Base-by-base conservation (phyloP, 2,329 filamentous ascomycete genomes). In the Colletotrichum sojae region DNA sequence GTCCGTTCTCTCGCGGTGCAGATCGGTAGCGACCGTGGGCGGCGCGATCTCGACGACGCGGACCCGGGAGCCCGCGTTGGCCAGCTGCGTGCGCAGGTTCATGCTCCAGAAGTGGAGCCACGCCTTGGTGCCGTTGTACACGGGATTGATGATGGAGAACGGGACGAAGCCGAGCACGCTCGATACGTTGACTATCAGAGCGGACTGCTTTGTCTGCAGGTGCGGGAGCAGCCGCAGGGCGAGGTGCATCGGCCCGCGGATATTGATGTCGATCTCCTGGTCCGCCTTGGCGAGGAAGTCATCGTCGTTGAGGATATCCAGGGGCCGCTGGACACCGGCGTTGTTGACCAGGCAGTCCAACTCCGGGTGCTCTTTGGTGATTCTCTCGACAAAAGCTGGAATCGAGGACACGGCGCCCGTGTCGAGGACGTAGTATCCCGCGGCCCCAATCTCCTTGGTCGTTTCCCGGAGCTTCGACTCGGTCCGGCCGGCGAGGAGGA, bases 291-390 rank as follows among this genome's bases (percentile, higher is more conserved):
- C 25, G 0, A 88, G 78, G 49, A 88, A 85, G 31, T 84, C 80
- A 0, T 76, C 73, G 22, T 81, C 80, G 46, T 78, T 76, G 8
- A 76, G 31, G 1, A 87, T 79, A 16, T 85, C 76, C 1, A 90
- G 80, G 0, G 86, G 88, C 2, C 86, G 78, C 74, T 90, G 87
- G 0, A 89, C 85, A 2, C 87, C 87, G 0, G 87, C 87, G 63
- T 90, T 89, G 78, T 89, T 90, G 74, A 90, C 78, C 0, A 90
- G 74, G 71, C 86, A 89, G 76, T 90, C 87, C 2, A 89, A 18
- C 5, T 69, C 66, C 2, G 74, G 86, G 72, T 89, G 84, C 6
- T 88, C 83, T 2, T 69, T 71, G 3, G 80, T 83, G 49, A 89
- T 73, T 16, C 79, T 80, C 49, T 80, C 65, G 61, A 85, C 77